These are phyloP conservation scores for Ambrosia artemisiifolia DNA, from an alignment of 129 eudicot genomes.

Conservation along the genomic window DNA sequence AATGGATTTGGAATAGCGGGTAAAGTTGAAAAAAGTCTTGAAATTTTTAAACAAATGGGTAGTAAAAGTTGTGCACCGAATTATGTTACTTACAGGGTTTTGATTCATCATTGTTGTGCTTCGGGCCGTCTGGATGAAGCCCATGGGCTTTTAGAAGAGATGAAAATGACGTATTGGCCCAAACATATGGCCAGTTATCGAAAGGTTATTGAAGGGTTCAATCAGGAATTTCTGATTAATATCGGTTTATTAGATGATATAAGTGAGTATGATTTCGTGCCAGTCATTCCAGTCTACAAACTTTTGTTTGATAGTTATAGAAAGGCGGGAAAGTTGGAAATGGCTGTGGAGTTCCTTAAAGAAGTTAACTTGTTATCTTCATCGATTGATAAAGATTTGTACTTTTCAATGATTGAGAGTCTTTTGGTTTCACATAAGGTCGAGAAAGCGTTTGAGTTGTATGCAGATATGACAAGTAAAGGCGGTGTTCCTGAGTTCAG, in stretches of 20 bases:
- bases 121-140: constrained; percentile 73
- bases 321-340: constrained; percentile 74
- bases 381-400: constrained; percentile 30
- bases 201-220: constrained; percentile 84
- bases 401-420: constrained; percentile 61
- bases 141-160: constrained; percentile 65
- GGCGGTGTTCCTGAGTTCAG: constrained; percentile 61
- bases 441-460: constrained; percentile 74
- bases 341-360: constrained; percentile 58
- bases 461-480: constrained; percentile 52
- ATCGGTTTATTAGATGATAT: constrained; percentile 64
- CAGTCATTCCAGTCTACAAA: constrained; percentile 66
- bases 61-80: constrained; percentile 84
- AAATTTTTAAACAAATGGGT: constrained; percentile 58
- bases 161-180: constrained; percentile 95
- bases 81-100: constrained; percentile 69
- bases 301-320: constrained; percentile 61
- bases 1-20: constrained; percentile 80
- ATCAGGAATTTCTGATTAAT: constrained; percentile 54
- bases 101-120: constrained; percentile 69
- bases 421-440: constrained; percentile 57
- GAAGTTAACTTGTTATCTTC: constrained; percentile 45
- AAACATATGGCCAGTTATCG: constrained; percentile 49
- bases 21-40: constrained; percentile 67
- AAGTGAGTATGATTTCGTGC: constrained; percentile 37